Percentiles rank a stretch among this genome's conserved stretches.
Conservation (phyloP, 2,329 filamentous ascomycete species). For the Aspergillus sp. region DNA sequence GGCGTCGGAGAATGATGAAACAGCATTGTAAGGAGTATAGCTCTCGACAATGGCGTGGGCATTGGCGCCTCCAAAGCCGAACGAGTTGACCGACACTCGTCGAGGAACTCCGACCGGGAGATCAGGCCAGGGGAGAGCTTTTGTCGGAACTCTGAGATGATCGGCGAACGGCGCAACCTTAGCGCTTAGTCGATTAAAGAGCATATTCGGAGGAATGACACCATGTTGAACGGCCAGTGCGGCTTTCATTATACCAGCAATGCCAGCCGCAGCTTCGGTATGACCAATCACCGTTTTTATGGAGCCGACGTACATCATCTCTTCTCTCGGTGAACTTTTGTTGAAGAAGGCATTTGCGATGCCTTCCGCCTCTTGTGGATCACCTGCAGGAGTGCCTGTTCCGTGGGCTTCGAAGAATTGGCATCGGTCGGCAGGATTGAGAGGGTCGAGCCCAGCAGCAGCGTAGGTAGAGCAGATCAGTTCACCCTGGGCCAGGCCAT, state of each 20-base stretch:
- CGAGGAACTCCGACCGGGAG: neutral
- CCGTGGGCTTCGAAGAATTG: slow-evolving; percentile 46
- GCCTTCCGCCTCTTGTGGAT: slow-evolving; percentile 7
- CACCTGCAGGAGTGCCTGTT: slow-evolving; percentile 25
- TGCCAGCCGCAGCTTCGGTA: slow-evolving; percentile 5
- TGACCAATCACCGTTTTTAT: slow-evolving; percentile 14
- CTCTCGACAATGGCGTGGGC: slow-evolving; percentile 13
- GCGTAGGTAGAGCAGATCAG: slow-evolving; percentile 39
- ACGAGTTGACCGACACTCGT: slow-evolving; percentile 4
- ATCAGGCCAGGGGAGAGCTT: slow-evolving; percentile 16
- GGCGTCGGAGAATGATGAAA: neutral
- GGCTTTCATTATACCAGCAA: slow-evolving; percentile 18
- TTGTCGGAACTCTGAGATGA: slow-evolving; percentile 16
- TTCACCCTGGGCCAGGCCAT: slow-evolving; percentile 32
- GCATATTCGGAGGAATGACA: slow-evolving; percentile 26
- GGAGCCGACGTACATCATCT: slow-evolving; percentile 8
- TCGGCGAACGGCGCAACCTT: slow-evolving; percentile 17
- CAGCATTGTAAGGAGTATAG: neutral
- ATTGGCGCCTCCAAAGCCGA: slow-evolving; percentile 15
- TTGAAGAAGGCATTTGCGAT: slow-evolving; percentile 3
- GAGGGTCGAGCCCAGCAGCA: slow-evolving; percentile 33
- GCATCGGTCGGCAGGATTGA: slow-evolving; percentile 17
- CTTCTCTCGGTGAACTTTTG: neutral
- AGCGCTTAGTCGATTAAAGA: slow-evolving; percentile 19
- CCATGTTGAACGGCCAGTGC: slow-evolving; percentile 22